phyloP scores from a whole-genome alignment of 352 stramenopile species.

The Sclerospora graminicola region DNA sequence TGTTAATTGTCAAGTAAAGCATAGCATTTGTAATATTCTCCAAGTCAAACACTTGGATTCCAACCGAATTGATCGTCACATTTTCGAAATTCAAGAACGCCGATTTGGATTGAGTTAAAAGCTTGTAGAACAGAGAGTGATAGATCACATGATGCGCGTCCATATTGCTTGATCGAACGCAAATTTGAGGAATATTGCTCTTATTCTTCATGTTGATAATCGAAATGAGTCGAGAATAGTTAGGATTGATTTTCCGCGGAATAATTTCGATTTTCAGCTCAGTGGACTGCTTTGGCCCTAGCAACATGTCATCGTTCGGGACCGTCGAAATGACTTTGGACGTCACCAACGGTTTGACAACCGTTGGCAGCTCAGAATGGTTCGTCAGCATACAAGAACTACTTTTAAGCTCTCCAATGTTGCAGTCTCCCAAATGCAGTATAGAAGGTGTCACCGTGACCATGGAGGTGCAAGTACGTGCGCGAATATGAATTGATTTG shows the following conservation, averaged over 20 bases:
- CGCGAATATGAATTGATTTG: constrained; percentile 79
- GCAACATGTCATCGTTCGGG: constrained; percentile 79
- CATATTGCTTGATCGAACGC: constrained; percentile 86
- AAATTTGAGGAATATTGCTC: constrained; percentile 76
- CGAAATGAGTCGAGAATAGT: constrained; percentile 82
- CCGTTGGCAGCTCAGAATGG: constrained; percentile 78
- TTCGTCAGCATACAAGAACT: constrained; percentile 84
- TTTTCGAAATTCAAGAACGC: constrained; percentile 86
- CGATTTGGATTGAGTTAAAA: constrained; percentile 74
- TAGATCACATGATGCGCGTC: constrained; percentile 87
- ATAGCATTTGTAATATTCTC: constrained; percentile 84
- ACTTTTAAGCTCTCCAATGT: constrained; percentile 84
- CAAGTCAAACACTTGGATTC: constrained; percentile 82
- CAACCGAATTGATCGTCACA: constrained; percentile 72
- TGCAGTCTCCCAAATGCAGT: constrained; percentile 81
- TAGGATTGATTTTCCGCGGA: constrained; percentile 81
- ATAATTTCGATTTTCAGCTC: constrained; percentile 88
- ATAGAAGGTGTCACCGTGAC: constrained; percentile 80
- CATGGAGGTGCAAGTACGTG: constrained; percentile 79
- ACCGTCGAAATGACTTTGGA: constrained; percentile 86
- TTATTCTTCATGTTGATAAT: constrained; percentile 86
- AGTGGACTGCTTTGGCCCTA: constrained; percentile 79
- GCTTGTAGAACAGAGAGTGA: constrained; percentile 86
- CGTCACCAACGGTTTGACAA: constrained; percentile 79
- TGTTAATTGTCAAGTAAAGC: constrained; percentile 70